Conservation (phyloP, 129 eudicot species). For the Artemisia annua region DNA sequence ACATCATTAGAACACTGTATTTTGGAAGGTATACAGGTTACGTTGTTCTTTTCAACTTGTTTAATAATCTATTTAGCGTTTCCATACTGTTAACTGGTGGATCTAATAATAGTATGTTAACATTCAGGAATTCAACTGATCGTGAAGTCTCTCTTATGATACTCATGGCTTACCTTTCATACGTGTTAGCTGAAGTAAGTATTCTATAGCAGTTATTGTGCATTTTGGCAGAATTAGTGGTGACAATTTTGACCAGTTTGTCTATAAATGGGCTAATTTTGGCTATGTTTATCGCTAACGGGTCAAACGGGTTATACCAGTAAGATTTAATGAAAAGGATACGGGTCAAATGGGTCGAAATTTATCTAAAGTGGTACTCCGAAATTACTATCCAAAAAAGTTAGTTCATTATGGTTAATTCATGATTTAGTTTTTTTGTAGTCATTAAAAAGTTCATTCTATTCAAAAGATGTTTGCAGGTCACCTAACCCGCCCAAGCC, state of each 20-base stretch:
- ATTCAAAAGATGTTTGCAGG: no score
- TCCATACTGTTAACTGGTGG: background rate
- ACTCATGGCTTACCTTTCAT: conserved; percentile 91
- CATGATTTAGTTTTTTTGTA: no score
- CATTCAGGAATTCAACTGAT: conserved; percentile 74
- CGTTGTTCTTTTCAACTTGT: conserved; percentile 11
- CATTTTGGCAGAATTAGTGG: background rate
- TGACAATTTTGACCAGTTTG: background rate
- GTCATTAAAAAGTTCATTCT: no score
- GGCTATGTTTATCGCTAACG: background rate
- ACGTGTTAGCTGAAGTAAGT: conserved; percentile 81
- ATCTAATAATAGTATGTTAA: conserved; percentile 4
- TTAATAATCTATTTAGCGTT: background rate
- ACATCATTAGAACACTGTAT: conserved; percentile 54
- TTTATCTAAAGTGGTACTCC: background rate
- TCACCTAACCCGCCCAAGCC: background rate
- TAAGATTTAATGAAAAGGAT: background rate
- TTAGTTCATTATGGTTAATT: no score
- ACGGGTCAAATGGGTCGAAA: background rate
- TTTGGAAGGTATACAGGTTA: conserved; percentile 56
- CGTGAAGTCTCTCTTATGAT: conserved; percentile 88
- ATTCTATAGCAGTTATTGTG: conserved; percentile 2
- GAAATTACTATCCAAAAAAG: background rate
- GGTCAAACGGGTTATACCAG: background rate
- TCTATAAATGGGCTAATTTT: background rate